phyloP scores from a whole-genome alignment of 2,329 filamentous ascomycete species.

The Exophiala viscosa region DNA sequence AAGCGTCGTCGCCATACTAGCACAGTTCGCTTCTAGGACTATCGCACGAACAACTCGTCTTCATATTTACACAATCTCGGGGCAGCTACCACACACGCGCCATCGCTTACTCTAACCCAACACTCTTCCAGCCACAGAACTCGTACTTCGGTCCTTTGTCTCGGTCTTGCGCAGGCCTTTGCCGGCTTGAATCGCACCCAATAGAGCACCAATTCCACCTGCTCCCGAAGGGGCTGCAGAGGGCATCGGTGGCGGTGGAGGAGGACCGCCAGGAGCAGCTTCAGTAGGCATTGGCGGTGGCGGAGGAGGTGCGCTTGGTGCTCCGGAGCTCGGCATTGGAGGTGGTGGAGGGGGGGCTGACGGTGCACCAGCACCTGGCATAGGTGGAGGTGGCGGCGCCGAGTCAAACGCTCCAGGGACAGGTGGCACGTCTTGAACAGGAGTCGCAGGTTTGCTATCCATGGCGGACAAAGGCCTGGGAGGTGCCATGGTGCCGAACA shows the following conservation, averaged over 20 bases:
- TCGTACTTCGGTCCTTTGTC: constrained; percentile 79
- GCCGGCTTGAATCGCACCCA: constrained; percentile 80
- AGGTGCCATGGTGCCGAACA: constrained; percentile 96
- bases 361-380: constrained; percentile 32
- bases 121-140: constrained; percentile 73
- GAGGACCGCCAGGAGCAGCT: constrained; percentile 37
- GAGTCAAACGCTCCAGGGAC: constrained; percentile 42
- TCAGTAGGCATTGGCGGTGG: constrained; percentile 37
- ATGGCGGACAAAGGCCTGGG: constrained; percentile 82
- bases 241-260: constrained; percentile 39
- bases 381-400: constrained; percentile 26
- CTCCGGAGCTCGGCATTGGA: constrained; percentile 36
- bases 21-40: too few species aligned
- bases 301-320: constrained; percentile 47
- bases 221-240: constrained; percentile 32
- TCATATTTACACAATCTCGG: too few species aligned
- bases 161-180: constrained; percentile 77
- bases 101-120: constrained; percentile 33
- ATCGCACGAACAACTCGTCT: too few species aligned
- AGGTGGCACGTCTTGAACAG: constrained; percentile 46
- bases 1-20: too few species aligned
- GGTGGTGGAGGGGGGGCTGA: constrained; percentile 33
- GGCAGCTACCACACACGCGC: too few species aligned
- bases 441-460: constrained; percentile 44
- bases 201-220: constrained; percentile 57